Evolutionary conservation across 805 yeast genomes (phyloP).

Genomic region (Metahyphopichia silvanorum): DNA sequence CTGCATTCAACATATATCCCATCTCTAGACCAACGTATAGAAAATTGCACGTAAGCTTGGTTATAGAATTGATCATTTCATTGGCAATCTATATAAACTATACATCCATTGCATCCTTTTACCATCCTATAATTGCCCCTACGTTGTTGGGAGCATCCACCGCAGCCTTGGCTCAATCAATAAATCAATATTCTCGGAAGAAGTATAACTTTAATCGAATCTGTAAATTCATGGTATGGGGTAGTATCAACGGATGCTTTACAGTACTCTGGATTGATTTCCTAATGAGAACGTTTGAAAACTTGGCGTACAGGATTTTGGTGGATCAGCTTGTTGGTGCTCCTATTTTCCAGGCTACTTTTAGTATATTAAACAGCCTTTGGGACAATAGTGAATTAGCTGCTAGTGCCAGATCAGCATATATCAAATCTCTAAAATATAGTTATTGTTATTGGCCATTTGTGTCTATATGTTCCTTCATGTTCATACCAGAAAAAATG

Average conservation of each 20-base stretch:
- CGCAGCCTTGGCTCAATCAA: constrained; percentile 41
- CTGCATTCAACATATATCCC: too few relatives aligned
- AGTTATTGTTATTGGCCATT: constrained; percentile 61
- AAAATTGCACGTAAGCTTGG: constrained; percentile 19
- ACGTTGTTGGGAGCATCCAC: constrained; percentile 36
- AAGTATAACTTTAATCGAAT: constrained; percentile 28
- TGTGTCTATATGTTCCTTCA: constrained; percentile 49
- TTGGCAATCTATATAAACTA: constrained; percentile 28
- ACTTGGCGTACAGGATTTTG: constrained; percentile 36
- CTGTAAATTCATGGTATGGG: constrained; percentile 57
- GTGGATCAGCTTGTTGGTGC: constrained; percentile 57
- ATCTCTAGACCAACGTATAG: too few relatives aligned
- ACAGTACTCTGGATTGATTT: constrained; percentile 55
- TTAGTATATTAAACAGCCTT: constrained; percentile 44
- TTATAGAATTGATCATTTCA: constrained; percentile 24
- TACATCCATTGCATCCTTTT: constrained; percentile 12
- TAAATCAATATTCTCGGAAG: constrained; percentile 31
- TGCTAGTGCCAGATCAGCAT: constrained; percentile 31
- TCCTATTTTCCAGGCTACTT: constrained; percentile 51
- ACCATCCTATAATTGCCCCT: constrained; percentile 32
- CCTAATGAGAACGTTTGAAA: constrained; percentile 35
- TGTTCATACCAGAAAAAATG: constrained; percentile 43
- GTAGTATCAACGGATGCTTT: constrained; percentile 53
- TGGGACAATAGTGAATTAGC: constrained; percentile 54
- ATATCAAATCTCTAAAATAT: constrained; percentile 46